Base-by-base conservation (phyloP, 202 grass and related monocot genomes). In the Carex arenaria region DNA sequence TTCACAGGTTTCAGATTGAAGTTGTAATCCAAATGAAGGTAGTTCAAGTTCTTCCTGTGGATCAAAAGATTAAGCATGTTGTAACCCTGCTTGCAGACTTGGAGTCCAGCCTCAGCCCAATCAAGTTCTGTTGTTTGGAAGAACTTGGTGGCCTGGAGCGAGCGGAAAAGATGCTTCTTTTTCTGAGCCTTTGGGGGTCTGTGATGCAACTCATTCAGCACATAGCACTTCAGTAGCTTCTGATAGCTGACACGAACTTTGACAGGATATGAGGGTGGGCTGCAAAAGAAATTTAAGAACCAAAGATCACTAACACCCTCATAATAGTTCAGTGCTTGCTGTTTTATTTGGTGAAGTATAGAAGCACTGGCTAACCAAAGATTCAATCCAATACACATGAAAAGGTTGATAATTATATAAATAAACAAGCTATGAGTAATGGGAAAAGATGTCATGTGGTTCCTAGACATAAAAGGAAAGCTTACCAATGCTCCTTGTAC, bases 241-340 rank as follows among this genome's bases (percentile, higher is more conserved):
- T 98, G 96, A 87, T 95, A 98, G 80, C 96, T 98, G 78, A 98
- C 96, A 74, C 96, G 89, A 67, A 98, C 96, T 89, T 98, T 98
- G 54, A 98, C 93, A 69, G 93, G 96, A 88, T 98, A 98, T 7
- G 96, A 90, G 64, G 96, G 96, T 65, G 93, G 93, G 66, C 96
- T 98, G 30, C 71, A 88, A 85, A 81, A 78, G 83, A 67, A 90
- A 65, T 30, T 19, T 13, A 8, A 72, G 47, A 53, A 4, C 72
- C 72, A 67, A 80, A 88, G 38, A 83, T 59, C 77, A 85, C 43
- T 23, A 34, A 19, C 19, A 45, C 15, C 12, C 52, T 12, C 13
- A 11, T 45, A 55, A 61, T 43, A 31, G n/a, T 55, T 30, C 13
- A 57, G 73, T 10, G 59, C 52, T 56, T 76, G 10, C 8, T 20